These are phyloP conservation scores for Saccharomycopsis sp. DNA, from an alignment of 805 yeast genomes.

Conservation along the genomic window DNA sequence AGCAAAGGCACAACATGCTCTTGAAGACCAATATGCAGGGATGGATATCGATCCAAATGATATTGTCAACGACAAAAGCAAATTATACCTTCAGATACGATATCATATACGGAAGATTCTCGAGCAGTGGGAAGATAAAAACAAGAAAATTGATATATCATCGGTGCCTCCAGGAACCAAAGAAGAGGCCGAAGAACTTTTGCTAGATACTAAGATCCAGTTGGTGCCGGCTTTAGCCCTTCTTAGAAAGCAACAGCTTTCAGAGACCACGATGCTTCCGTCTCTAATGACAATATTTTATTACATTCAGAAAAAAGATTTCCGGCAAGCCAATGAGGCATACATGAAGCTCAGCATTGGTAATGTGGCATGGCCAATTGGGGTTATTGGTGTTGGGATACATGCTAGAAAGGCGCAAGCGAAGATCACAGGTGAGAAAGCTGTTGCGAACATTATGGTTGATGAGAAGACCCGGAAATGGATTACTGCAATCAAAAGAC, in stretches of 20 bases:
- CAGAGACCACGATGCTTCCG: constrained; percentile 32
- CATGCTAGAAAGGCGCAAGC: constrained; percentile 65
- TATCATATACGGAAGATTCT: constrained; percentile 41
- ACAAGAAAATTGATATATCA: constrained; percentile 34
- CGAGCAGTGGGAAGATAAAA: constrained; percentile 36
- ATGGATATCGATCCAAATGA: constrained; percentile 16
- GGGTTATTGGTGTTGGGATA: constrained; percentile 71
- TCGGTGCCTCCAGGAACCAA: constrained; percentile 22
- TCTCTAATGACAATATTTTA: constrained; percentile 54
- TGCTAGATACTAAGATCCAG: constrained; percentile 42
- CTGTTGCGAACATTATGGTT: constrained; percentile 65
- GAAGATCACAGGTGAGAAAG: constrained; percentile 45
- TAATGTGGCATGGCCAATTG: constrained; percentile 90
- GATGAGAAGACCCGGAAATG: constrained; percentile 70
- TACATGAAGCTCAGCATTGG: constrained; percentile 78
- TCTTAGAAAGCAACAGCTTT: constrained; percentile 40
- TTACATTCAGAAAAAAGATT: constrained; percentile 51
- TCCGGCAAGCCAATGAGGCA: constrained; percentile 51
- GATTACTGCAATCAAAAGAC: constrained; percentile 67
- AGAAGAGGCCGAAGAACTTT: constrained; percentile 23
- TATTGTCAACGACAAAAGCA: constrained; percentile 19
- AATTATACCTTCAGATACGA: constrained; percentile 36
- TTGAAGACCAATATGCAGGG: constrained; percentile 28
- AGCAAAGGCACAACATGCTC: constrained; percentile 27
- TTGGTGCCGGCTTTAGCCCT: constrained; percentile 47